Base-by-base conservation (phyloP, 192 early-diverging fungal species). In the Fimicolochytrium jonesii region DNA sequence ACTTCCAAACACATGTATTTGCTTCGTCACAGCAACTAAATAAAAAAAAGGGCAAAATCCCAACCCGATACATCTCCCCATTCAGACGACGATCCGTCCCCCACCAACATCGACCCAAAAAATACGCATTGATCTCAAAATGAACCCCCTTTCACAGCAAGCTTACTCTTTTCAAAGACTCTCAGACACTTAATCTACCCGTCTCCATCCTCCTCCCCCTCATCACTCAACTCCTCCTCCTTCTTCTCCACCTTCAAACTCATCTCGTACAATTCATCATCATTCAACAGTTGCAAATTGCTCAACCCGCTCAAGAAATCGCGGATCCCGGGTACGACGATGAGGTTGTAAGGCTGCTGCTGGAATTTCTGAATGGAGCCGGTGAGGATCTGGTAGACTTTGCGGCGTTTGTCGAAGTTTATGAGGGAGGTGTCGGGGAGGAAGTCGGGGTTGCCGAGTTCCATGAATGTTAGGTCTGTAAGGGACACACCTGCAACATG, bases 381-480 rank as follows among this genome's bases (percentile, higher is more conserved):
- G 31, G 50, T 60, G 20, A 84, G 64, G 11, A 80, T 48, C 22
- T 41, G 39, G 36, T 69, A 65, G 0, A 78, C 75, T 52, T 84
- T 84, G 7, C 71, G 53, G 10, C 79, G 72, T 50, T 84, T 84
- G n/a, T 84, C 82, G 65, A 84, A 83, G 56, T 84, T 84, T 45
- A 84, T 84, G 45, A 72, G 59, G 34, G 60, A 47, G 10, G 74
- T 56, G 44, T 84, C 74, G 0, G 77, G 77, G 22, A 84, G 42
- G 46, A 74, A 73, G 46, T 78, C 77, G 1, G 70, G 65, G 50
- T 84, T 84, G 5, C 79, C 79, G 13, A 80, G 59, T 17, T 81
- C 79, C 7, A 71, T 57, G 51, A 81, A 82, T n/a, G 81, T 83
- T 22, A 83, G 43, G 45, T 84, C 80, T 11, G 82, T 83, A 10